phyloP scores from a whole-genome alignment of 169 alveolate species.

The Theileria parva region DNA sequence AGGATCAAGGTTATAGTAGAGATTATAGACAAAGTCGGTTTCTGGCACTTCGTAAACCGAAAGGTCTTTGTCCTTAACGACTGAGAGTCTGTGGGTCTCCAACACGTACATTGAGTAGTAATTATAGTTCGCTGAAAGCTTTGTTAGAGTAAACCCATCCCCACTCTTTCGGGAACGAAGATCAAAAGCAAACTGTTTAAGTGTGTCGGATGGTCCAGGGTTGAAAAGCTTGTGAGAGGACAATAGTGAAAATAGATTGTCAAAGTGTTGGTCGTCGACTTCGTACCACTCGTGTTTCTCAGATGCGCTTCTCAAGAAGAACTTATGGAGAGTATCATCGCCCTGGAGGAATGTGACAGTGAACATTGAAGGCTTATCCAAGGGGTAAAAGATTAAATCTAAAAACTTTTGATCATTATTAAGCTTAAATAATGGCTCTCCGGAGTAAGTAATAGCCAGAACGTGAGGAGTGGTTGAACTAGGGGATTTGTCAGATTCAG shows the following conservation, averaged over 20 bases:
- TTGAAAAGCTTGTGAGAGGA: not conserved
- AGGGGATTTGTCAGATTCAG: not conserved
- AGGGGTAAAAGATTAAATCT: constrained; percentile 7
- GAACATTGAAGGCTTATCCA: not conserved
- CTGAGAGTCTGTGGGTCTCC: not conserved
- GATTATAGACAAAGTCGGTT: not conserved
- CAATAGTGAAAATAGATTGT: not conserved
- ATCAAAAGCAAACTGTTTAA: not conserved
- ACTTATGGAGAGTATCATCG: not conserved
- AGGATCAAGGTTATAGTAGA: not conserved
- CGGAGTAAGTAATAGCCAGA: not conserved
- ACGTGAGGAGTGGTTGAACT: not conserved
- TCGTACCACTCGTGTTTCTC: not conserved
- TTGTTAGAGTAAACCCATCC: not conserved
- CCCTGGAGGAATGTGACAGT: not conserved
- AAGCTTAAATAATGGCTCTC: not conserved
- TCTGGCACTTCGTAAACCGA: not conserved
- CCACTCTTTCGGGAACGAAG: not conserved
- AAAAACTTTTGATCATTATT: not conserved
- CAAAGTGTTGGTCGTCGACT: not conserved
- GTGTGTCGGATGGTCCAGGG: not conserved
- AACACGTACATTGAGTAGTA: not conserved
- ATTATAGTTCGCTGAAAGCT: not conserved
- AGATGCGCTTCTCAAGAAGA: not conserved
- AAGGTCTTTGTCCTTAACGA: not conserved